phyloP scores from a whole-genome alignment of 1,284 basidiomycete genomes.

The Tylopilus orsonianus region DNA sequence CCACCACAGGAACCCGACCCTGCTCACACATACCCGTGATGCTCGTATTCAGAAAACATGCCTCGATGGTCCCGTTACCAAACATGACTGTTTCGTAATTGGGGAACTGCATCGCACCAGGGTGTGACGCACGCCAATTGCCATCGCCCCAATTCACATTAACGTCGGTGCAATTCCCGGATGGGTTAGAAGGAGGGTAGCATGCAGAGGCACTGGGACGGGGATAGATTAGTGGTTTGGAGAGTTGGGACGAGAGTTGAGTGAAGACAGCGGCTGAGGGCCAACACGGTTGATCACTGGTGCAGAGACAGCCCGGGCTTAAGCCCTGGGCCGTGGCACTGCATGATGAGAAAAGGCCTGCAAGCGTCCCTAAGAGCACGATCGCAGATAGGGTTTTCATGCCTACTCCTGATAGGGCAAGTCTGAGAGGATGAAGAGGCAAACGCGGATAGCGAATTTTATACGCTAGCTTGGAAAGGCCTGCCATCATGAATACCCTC shows the following conservation, averaged over 20 bases:
- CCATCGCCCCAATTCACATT: conserved; percentile 31
- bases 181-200: conserved; percentile 21
- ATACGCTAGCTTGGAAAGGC: background rate
- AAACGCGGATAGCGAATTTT: background rate
- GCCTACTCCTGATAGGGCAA: too few species aligned
- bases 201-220: conserved; percentile 27
- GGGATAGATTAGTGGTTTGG: conserved; percentile 31
- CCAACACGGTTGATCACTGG: conserved; percentile 40
- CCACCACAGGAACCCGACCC: conserved; percentile 16
- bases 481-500: too few species aligned
- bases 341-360: background rate
- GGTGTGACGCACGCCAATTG: conserved; percentile 39
- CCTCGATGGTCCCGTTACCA: conserved; percentile 40
- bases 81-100: conserved; percentile 43
- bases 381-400: conserved; percentile 3
- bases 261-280: conserved; percentile 37
- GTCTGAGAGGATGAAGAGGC: background rate
- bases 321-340: too few species aligned
- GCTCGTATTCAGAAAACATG: conserved; percentile 17
- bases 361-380: conserved; percentile 3
- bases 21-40: conserved; percentile 13
- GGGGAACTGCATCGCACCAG: conserved; percentile 41
- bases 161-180: conserved; percentile 30
- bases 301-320: conserved; percentile 12
- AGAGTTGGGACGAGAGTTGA: conserved; percentile 14